Conservation (phyloP, 1,284 basidiomycete genomes). For the Schizophyllum amplum region DNA sequence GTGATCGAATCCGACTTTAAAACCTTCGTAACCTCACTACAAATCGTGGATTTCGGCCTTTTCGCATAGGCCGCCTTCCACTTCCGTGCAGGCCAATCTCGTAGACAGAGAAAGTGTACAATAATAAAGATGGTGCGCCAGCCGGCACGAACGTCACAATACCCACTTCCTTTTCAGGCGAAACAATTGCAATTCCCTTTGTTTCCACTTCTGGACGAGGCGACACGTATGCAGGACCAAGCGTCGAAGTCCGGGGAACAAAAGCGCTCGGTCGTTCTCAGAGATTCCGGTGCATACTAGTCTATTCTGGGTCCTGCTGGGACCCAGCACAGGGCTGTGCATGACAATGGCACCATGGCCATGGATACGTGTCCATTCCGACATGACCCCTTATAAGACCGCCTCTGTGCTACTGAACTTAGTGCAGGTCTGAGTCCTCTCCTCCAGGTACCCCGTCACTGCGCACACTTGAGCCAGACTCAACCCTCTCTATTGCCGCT, state of each 20-base stretch:
- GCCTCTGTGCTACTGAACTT: neutral
- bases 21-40: constrained; percentile 48
- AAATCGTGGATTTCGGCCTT: constrained; percentile 65
- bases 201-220: neutral
- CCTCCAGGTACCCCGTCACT: no score
- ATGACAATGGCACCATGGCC: neutral
- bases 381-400: neutral
- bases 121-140: neutral
- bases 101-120: neutral
- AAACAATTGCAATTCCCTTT: neutral
- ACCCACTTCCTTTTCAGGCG: neutral
- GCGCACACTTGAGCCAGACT: no score
- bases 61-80: constrained; percentile 45
- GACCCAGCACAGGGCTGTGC: neutral
- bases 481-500: neutral
- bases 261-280: neutral
- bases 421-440: no score
- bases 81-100: neutral
- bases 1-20: constrained; percentile 47
- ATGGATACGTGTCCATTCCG: neutral
- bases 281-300: neutral
- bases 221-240: neutral
- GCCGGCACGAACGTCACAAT: no score
- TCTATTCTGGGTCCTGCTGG: neutral
- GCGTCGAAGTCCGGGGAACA: neutral